Evolutionary conservation across 1,284 basidiomycete species (phyloP), one percentile per base, ranked within the genome.

Genomic region (Irpex sp.): DNA sequence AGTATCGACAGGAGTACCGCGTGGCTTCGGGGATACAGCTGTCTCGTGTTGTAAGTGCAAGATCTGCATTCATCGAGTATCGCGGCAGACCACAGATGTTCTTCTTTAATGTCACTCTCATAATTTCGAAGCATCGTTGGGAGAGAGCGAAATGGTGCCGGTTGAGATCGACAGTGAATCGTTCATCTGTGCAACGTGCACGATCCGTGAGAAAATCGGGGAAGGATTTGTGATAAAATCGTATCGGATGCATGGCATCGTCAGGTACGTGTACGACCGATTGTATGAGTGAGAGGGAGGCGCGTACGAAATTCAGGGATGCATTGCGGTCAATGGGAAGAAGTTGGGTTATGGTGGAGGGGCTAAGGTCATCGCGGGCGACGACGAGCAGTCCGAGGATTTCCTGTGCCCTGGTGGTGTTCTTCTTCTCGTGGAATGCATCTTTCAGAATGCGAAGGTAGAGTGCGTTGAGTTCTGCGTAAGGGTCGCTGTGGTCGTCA

Each of bases 251-350:
- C 15, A 19, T 4, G 5, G 36, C 15, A 4, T 44, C n/a, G 6
- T 61, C 59, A 34, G 59, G 59, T 4, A 61, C 44, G 31, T 26
- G 3, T n/a, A 61, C 19, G 11, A 61, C 47, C 8, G 59, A 54
- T 13, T 55, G n/a, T n/a, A n/a, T n/a, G n/a, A n/a, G n/a, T n/a
- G n/a, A n/a, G n/a, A n/a, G n/a, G n/a, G n/a, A n/a, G n/a, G n/a
- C n/a, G n/a, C n/a, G n/a, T n/a, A n/a, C n/a, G n/a, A n/a, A n/a
- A n/a, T n/a, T n/a, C n/a, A n/a, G n/a, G n/a, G n/a, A n/a, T n/a
- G n/a, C n/a, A n/a, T n/a, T n/a, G n/a, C n/a, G n/a, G n/a, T n/a
- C n/a, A n/a, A n/a, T n/a, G n/a, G n/a, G n/a, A n/a, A n/a, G n/a
- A n/a, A n/a, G n/a, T n/a, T n/a, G n/a, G n/a, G n/a, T n/a, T n/a